phyloP scores from a whole-genome alignment of 2,329 filamentous ascomycete genomes.

The Stagonosporopsis rhizophila region DNA sequence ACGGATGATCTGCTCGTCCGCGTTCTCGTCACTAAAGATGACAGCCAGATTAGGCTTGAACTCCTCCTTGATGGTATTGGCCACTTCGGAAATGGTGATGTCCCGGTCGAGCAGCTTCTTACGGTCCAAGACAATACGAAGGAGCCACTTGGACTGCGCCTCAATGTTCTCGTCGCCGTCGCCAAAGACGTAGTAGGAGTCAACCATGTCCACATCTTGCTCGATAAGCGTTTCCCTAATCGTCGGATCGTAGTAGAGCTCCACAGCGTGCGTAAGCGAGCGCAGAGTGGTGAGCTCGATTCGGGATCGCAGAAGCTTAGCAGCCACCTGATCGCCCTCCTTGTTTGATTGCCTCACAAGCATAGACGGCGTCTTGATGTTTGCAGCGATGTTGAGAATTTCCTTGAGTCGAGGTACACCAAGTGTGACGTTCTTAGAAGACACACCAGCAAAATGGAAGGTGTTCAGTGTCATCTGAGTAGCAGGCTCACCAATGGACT shows the following conservation, averaged over 20 bases:
- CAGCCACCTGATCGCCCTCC: conserved; percentile 74
- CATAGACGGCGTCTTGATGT: conserved; percentile 99
- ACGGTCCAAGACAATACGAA: conserved; percentile 91
- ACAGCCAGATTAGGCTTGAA: conserved; percentile 80
- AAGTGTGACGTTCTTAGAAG: conserved; percentile 98
- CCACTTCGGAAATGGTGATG: conserved; percentile 89
- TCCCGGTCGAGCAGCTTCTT: conserved; percentile 96
- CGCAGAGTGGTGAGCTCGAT: conserved; percentile 95
- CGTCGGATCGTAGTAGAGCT: conserved; percentile 97
- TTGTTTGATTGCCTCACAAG: conserved; percentile 77
- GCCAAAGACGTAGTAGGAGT: conserved; percentile 94
- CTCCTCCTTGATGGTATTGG: conserved; percentile 84
- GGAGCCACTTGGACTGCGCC: conserved; percentile 88
- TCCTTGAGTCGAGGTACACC: conserved; percentile 99
- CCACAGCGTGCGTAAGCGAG: conserved; percentile 87
- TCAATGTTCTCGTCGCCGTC: conserved; percentile 70
- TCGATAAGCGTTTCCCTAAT: conserved; percentile 84
- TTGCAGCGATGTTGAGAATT: conserved; percentile 95
- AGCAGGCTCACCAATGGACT: conserved; percentile 97
- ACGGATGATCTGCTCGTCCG: conserved; percentile 92
- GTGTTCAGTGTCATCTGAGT: conserved; percentile 99
- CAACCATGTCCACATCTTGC: conserved; percentile 90
- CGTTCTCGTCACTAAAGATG: conserved; percentile 98
- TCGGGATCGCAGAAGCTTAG: conserved; percentile 83
- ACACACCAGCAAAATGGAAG: conserved; percentile 99